phyloP scores from a whole-genome alignment of 1,139 yeast species.

The Scheffersomyces segobiensis region DNA sequence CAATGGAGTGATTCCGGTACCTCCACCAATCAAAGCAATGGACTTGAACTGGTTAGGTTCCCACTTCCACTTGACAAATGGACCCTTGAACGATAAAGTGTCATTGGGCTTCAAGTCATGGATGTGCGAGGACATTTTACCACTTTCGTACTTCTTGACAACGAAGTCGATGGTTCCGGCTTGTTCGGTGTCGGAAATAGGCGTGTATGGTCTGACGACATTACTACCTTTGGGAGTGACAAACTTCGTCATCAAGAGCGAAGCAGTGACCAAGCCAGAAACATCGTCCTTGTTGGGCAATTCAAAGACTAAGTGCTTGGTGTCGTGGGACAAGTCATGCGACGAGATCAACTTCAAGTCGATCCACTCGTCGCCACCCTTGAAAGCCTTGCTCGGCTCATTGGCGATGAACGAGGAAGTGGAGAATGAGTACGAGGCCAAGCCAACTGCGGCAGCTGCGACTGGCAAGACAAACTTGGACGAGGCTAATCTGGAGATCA shows the following conservation, averaged over 20 bases:
- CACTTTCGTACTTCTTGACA: slow-evolving; percentile 80
- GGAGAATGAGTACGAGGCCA: slow-evolving; percentile 46
- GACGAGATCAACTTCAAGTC: slow-evolving; percentile 69
- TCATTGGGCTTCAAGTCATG: slow-evolving; percentile 74
- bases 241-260: slow-evolving; percentile 77
- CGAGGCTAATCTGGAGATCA: slow-evolving; percentile 19
- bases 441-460: slow-evolving; percentile 56
- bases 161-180: slow-evolving; percentile 79
- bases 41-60: slow-evolving; percentile 78
- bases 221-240: slow-evolving; percentile 82
- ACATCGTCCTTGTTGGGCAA: slow-evolving; percentile 67
- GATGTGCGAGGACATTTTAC: slow-evolving; percentile 82
- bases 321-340: slow-evolving; percentile 59
- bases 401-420: slow-evolving; percentile 35
- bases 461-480: slow-evolving; percentile 36
- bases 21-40: slow-evolving; percentile 90
- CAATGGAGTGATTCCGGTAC: slow-evolving; percentile 94
- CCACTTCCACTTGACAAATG: slow-evolving; percentile 91
- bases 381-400: slow-evolving; percentile 58
- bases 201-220: slow-evolving; percentile 97
- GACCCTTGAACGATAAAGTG: slow-evolving; percentile 90
- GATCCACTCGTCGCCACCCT: slow-evolving; percentile 75
- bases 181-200: slow-evolving; percentile 68
- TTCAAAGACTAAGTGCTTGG: slow-evolving; percentile 70
- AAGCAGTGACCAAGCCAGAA: slow-evolving; percentile 81